Conservation (phyloP, 1,284 basidiomycete species). For the Takashimella tepidaria region DNA sequence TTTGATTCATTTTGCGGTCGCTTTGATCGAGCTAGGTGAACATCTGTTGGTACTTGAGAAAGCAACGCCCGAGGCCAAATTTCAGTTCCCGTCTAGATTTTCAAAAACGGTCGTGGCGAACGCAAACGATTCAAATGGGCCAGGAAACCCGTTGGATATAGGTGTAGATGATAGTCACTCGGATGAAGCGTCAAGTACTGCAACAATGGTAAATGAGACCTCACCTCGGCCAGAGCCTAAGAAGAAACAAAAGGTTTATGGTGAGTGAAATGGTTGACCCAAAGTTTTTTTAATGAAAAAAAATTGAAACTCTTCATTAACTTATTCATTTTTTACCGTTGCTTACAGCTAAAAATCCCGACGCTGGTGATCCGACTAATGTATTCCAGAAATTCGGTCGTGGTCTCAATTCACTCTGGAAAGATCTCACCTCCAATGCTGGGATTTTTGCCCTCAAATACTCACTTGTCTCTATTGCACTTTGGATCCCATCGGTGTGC, state of each 20-base stretch:
- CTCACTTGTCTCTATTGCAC: slow-evolving; percentile 53
- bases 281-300: no score
- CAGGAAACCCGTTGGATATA: slow-evolving; percentile 32
- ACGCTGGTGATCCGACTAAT: slow-evolving; percentile 40
- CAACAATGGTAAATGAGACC: slow-evolving; percentile 17
- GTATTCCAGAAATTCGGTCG: slow-evolving; percentile 33
- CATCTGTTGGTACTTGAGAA: slow-evolving; percentile 41
- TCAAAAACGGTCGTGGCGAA: slow-evolving; percentile 43
- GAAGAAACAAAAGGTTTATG: slow-evolving; percentile 3
- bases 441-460: slow-evolving; percentile 57
- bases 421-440: slow-evolving; percentile 25
- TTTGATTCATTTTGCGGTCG: slow-evolving; percentile 38
- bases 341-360: slow-evolving; percentile 35
- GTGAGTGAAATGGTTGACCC: no score
- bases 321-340: no score
- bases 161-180: slow-evolving; percentile 14
- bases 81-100: slow-evolving; percentile 50
- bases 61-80: slow-evolving; percentile 38
- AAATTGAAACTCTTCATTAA: no score
- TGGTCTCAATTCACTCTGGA: slow-evolving; percentile 16
- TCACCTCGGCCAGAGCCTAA: slow-evolving; percentile 12
- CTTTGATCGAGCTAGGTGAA: slow-evolving; percentile 39
- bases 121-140: slow-evolving; percentile 24
- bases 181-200: slow-evolving; percentile 6
- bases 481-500: slow-evolving; percentile 57